These are phyloP conservation scores for Penicillium macrosclerotiorum DNA, from an alignment of 495 filamentous ascomycete genomes.

Conservation along the genomic window DNA sequence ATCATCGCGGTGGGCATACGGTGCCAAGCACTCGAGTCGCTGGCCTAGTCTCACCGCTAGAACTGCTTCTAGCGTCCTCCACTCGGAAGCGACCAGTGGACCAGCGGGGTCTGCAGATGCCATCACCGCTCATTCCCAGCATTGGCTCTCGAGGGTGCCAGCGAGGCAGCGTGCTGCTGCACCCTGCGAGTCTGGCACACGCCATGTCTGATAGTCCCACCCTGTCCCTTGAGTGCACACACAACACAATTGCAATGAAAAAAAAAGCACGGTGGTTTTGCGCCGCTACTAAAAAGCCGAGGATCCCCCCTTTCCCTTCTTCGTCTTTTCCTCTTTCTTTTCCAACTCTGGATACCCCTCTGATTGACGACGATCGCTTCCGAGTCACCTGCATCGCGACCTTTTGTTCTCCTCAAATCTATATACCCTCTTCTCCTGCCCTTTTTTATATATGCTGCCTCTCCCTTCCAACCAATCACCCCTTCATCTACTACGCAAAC, in stretches of 20 bases:
- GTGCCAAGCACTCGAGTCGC: conserved; percentile 21
- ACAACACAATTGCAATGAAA: neutral
- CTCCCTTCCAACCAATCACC: conserved; percentile 2
- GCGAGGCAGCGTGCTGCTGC: conserved; percentile 29
- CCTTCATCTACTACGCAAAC: conserved; percentile 8
- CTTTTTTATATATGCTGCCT: neutral
- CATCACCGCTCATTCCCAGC: conserved; percentile 25
- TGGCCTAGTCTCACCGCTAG: conserved; percentile 34
- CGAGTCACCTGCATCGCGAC: too few relatives aligned
- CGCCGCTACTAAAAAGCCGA: conserved; percentile 27
- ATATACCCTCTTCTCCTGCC: conserved; percentile 10
- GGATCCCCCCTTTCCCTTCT: conserved; percentile 20
- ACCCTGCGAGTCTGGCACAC: conserved; percentile 33
- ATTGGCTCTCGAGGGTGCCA: conserved; percentile 25
- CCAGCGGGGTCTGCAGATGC: conserved; percentile 14
- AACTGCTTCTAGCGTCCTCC: conserved; percentile 13
- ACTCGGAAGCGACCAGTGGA: conserved; percentile 16
- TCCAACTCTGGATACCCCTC: conserved; percentile 22
- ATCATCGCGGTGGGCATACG: conserved; percentile 13
- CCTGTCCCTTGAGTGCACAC: neutral
- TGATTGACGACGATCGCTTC: conserved; percentile 7
- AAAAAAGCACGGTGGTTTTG: conserved; percentile 7
- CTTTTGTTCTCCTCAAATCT: neutral
- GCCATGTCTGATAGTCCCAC: conserved; percentile 28
- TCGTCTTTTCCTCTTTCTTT: conserved; percentile 21